Conservation (phyloP, 2,329 filamentous ascomycete species). For the Pseudophaeomoniella oleicola region DNA sequence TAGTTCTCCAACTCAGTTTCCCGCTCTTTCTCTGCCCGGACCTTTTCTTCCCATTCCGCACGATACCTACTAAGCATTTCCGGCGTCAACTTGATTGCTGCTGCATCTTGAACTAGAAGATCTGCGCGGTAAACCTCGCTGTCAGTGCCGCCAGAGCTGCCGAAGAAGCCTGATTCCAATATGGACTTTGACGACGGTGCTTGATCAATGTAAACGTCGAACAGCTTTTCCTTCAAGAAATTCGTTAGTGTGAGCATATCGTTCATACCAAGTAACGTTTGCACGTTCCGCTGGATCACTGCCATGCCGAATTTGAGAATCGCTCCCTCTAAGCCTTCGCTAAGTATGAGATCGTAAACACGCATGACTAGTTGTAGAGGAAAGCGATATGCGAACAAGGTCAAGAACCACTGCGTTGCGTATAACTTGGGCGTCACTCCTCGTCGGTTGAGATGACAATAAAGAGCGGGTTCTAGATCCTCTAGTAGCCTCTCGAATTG, state of each 20-base stretch:
- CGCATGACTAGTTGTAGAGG: constrained; percentile 89
- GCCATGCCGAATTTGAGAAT: constrained; percentile 91
- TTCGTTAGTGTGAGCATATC: constrained; percentile 83
- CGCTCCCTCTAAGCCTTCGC: constrained; percentile 73
- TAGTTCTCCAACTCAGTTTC: constrained; percentile 69
- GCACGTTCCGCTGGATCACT: constrained; percentile 87
- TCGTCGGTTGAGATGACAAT: constrained; percentile 80
- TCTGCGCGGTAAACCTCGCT: constrained; percentile 95
- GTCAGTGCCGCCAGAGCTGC: constrained; percentile 73
- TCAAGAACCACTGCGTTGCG: constrained; percentile 97
- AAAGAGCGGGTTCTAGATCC: constrained; percentile 83
- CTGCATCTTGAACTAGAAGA: constrained; percentile 83
- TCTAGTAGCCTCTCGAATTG: constrained; percentile 91
- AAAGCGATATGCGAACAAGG: constrained; percentile 95
- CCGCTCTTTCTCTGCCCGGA: constrained; percentile 63
- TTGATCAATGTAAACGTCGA: constrained; percentile 94
- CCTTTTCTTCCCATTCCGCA: constrained; percentile 83
- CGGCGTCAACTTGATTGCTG: constrained; percentile 69
- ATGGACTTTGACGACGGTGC: constrained; percentile 84
- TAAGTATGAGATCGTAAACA: constrained; percentile 90
- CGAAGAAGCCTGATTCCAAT: constrained; percentile 93
- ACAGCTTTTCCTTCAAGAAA: constrained; percentile 85
- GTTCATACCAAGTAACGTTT: constrained; percentile 63
- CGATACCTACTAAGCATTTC: constrained; percentile 71
- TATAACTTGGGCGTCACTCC: constrained; percentile 86